phyloP scores from a whole-genome alignment of 2,329 filamentous ascomycete species.

The Byssoonygena ceratinophila region DNA sequence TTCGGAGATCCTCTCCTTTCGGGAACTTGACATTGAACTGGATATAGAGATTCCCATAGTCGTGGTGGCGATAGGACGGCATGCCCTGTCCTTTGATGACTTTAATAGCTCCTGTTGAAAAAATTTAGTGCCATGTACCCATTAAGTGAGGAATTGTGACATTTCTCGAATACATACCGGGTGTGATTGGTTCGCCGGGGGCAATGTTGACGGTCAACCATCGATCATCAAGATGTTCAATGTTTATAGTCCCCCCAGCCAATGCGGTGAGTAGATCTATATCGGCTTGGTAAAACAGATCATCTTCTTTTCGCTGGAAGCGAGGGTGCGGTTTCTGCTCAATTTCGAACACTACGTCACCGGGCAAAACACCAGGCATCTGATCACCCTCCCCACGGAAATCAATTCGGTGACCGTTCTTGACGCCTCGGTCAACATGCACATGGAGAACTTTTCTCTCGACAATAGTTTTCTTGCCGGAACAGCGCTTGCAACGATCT shows the following conservation, averaged over 20 bases:
- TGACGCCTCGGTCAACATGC: slow-evolving; percentile 89
- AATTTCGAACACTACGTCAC: slow-evolving; percentile 97
- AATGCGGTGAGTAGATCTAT: slow-evolving; percentile 93
- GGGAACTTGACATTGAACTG: slow-evolving; percentile 98
- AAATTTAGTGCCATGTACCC: slow-evolving; percentile 4
- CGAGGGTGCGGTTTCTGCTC: slow-evolving; percentile 96
- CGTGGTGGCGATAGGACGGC: slow-evolving; percentile 91
- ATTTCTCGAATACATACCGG: slow-evolving; percentile 51
- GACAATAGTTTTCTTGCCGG: slow-evolving; percentile 94
- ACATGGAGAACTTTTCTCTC: slow-evolving; percentile 98
- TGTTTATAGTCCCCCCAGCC: slow-evolving; percentile 77
- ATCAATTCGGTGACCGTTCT: slow-evolving; percentile 89
- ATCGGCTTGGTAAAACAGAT: slow-evolving; percentile 87
- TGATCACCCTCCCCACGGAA: slow-evolving; percentile 97
- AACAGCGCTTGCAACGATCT: slow-evolving; percentile 93
- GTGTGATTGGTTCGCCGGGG: slow-evolving; percentile 87
- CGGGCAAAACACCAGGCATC: slow-evolving; percentile 79
- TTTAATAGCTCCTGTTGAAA: slow-evolving; percentile 65
- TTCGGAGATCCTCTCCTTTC: slow-evolving; percentile 56
- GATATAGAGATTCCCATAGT: slow-evolving; percentile 91
- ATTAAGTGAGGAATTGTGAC: neutral
- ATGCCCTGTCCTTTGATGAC: slow-evolving; percentile 94
- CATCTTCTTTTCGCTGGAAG: slow-evolving; percentile 93
- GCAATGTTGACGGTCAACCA: slow-evolving; percentile 91
- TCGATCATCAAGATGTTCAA: slow-evolving; percentile 94